Evolutionary conservation across 495 filamentous ascomycete species (phyloP), one percentile per base, ranked within the genome.

Genomic region (Pyronema domesticum): DNA sequence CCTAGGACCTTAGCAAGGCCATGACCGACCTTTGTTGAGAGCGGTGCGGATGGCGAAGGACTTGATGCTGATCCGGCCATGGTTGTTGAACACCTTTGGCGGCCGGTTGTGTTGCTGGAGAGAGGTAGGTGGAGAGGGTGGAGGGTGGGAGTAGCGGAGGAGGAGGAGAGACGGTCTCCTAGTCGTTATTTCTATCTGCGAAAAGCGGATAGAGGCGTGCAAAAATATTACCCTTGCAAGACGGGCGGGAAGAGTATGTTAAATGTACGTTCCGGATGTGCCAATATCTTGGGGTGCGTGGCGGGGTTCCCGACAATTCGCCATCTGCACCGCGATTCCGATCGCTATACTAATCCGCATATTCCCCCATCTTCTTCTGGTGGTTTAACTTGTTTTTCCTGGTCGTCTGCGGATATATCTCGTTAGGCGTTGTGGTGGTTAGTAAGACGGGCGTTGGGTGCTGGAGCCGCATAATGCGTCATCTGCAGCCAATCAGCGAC

Each of bases 1-100:
- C 85, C 83, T 34, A 96, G 73, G 46, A 71, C 75, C 67, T 85
- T 89, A 54, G 91, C 91, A 67, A 91, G 67, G 51, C 70, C 69
- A 61, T 81, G 82, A 65, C 86, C 81, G 55, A 83, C 51, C 18
- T 42, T 40, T 13, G 47, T 50, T 9, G 23, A 13, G 9, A 36
- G 19, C 47, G 18, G 39, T 42, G 39, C 15, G 39, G 39, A 13
- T 17, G 39, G 34, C 7, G 47, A 19, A 11, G 47, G 9, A n/a
- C 36, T 13, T 1, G 47, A 11, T 11, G 47, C 11, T n/a, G 47
- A 36, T 10, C 30, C 19, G 47, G 47, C 47, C 47, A 50, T 50
- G 30, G 11, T 50, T 30, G 23, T 30, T 23, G 47, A 50, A 10
- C 18, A 36, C 18, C 9, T 23, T 50, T 19, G 19, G 11, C 39